A percentile compares a stretch with the other conserved stretches of the same genome.
phyloP scores from a whole-genome alignment of 352 stramenopile genomes.

The Lagenidium sp. region DNA sequence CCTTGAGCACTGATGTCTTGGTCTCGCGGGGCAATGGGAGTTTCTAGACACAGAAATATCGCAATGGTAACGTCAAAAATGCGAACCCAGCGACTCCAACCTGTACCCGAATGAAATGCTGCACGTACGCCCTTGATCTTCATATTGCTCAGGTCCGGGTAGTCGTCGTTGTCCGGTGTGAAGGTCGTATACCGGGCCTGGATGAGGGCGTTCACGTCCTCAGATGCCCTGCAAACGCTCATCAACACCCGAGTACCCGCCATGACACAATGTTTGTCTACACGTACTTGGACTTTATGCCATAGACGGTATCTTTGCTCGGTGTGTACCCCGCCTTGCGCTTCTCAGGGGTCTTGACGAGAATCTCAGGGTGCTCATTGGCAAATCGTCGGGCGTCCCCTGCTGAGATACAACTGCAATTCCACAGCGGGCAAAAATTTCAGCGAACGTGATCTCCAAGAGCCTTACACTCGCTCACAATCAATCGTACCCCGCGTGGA shows the following conservation, averaged over 20 bases:
- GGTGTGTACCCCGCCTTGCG: constrained; percentile 44
- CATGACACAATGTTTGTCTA: background rate
- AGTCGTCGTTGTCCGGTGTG: constrained; percentile 52
- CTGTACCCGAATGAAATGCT: no score
- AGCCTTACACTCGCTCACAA: no score
- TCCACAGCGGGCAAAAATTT: no score
- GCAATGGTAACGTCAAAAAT: background rate
- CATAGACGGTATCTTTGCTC: constrained; percentile 46
- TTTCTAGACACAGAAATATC: constrained; percentile 27
- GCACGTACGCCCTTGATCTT: constrained; percentile 66
- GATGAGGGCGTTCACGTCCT: constrained; percentile 62
- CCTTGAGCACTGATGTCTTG: constrained; percentile 50
- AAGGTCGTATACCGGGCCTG: constrained; percentile 66
- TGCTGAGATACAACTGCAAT: constrained; percentile 39
- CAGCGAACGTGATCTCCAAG: no score
- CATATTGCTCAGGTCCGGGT: constrained; percentile 72
- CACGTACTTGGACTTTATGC: constrained; percentile 70
- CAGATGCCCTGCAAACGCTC: constrained; percentile 32
- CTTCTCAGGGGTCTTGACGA: constrained; percentile 50
- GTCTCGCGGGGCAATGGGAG: constrained; percentile 64
- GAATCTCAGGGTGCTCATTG: constrained; percentile 62
- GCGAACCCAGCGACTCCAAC: background rate
- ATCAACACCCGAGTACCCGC: background rate
- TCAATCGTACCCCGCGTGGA: constrained; percentile 33
- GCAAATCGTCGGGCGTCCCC: constrained; percentile 50